Evolutionary conservation across 1,139 yeast genomes (phyloP).

Genomic region (Protomyces inouyei): DNA sequence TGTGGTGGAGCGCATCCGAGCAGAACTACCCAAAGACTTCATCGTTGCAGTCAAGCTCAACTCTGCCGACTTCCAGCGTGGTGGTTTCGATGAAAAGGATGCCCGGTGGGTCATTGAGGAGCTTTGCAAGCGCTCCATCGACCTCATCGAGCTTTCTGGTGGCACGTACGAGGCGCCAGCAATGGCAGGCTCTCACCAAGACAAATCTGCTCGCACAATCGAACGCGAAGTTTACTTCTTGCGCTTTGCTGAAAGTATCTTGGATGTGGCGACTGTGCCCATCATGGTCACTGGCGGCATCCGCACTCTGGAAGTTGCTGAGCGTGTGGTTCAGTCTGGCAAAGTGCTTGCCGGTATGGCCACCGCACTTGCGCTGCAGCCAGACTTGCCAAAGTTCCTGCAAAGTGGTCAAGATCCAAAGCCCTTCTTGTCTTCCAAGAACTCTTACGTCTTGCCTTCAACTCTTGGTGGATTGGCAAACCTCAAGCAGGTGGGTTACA

Average conservation of each 20-base stretch:
- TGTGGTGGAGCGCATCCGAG: conserved; percentile 46
- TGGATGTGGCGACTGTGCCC: neutral
- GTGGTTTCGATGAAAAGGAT: conserved; percentile 23
- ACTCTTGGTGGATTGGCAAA: neutral
- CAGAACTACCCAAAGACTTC: neutral
- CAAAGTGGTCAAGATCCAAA: neutral
- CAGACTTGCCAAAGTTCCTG: neutral
- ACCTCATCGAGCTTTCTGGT: conserved; percentile 24
- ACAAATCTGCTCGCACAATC: conserved; percentile 15
- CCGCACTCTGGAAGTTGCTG: neutral
- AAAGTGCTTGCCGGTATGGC: conserved; percentile 2
- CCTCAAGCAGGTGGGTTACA: neutral
- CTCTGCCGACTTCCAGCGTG: conserved; percentile 26
- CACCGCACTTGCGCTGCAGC: neutral
- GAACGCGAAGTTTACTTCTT: conserved; percentile 26
- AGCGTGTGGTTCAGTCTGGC: neutral
- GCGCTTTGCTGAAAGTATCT: conserved; percentile 21
- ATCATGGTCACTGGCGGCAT: conserved; percentile 4
- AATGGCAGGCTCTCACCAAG: neutral
- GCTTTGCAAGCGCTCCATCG: conserved; percentile 9
- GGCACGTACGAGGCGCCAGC: conserved; percentile 27
- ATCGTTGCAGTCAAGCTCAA: conserved; percentile 22
- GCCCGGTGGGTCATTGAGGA: conserved; percentile 2
- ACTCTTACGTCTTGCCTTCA: neutral
- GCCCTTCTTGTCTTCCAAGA: neutral